Percentiles rank a stretch among this genome's conserved stretches.
phyloP scores from a whole-genome alignment of 768 basidiomycete genomes.

The Lepiota brunneoincarnata region DNA sequence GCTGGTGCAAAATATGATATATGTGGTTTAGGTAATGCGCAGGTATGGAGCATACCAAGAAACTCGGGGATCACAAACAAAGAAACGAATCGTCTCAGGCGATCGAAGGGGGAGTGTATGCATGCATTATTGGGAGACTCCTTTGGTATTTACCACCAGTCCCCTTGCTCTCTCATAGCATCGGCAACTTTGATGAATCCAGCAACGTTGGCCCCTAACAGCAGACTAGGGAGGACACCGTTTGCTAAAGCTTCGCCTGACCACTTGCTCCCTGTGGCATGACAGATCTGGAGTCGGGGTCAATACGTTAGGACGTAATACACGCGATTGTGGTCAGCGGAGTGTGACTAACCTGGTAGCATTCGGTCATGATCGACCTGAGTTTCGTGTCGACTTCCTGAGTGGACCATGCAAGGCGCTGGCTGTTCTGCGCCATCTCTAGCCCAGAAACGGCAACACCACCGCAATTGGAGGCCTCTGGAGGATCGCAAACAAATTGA shows the following conservation, averaged over 20 bases:
- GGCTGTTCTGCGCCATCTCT: conserved; percentile 80
- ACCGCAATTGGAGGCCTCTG: conserved; percentile 61
- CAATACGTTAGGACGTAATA: conserved; percentile 5
- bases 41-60: background rate
- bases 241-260: conserved; percentile 41
- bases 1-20: background rate
- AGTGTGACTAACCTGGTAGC: conserved; percentile 40
- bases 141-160: conserved; percentile 59
- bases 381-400: conserved; percentile 67
- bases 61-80: too few relatives aligned
- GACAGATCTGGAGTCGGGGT: conserved; percentile 39
- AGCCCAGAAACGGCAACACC: conserved; percentile 78
- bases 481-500: conserved; percentile 1
- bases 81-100: background rate
- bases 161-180: conserved; percentile 73
- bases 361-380: conserved; percentile 67
- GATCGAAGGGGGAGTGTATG: background rate
- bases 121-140: background rate
- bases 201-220: conserved; percentile 71
- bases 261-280: conserved; percentile 56
- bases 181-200: conserved; percentile 70
- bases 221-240: conserved; percentile 47
- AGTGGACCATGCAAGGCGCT: conserved; percentile 58
- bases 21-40: background rate
- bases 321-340: background rate